Percentiles rank a stretch among this genome's conserved stretches.
phyloP scores from a whole-genome alignment of 2,329 filamentous ascomycete genomes.

The Colletotrichum lini region DNA sequence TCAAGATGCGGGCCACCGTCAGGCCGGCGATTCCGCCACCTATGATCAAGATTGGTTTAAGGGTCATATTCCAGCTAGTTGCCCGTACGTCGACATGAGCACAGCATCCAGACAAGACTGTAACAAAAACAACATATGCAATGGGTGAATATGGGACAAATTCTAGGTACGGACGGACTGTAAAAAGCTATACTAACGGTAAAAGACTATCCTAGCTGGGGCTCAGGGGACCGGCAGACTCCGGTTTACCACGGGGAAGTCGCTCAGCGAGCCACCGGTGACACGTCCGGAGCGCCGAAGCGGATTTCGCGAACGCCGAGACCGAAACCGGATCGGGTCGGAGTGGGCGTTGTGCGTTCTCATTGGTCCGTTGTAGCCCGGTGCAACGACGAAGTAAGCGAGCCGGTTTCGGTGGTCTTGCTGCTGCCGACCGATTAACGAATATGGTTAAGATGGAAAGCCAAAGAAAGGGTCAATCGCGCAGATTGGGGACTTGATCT shows the following conservation, averaged over 20 bases:
- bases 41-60: background rate
- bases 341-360: background rate
- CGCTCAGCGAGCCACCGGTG: background rate
- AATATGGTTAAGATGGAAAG: background rate
- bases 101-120: background rate
- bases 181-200: background rate
- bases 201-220: background rate
- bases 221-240: background rate
- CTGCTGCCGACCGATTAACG: background rate
- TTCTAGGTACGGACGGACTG: background rate
- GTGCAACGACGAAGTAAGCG: background rate
- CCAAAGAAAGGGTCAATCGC: background rate
- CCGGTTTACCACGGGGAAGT: background rate
- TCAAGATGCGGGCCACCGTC: background rate
- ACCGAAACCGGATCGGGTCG: background rate
- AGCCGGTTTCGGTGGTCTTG: background rate
- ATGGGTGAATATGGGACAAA: slow-evolving; percentile 3
- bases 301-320: slow-evolving; percentile 1
- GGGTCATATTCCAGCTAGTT: background rate
- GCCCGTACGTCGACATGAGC: background rate
- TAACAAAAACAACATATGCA: background rate
- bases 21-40: slow-evolving; percentile 7
- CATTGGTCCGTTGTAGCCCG: slow-evolving; percentile 1
- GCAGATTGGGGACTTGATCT: background rate
- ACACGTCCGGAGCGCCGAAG: background rate